A percentile compares a stretch with the other conserved stretches of the same genome.
Conservation (phyloP, 208 protist species). For the Wallacemonas sp. region DNA sequence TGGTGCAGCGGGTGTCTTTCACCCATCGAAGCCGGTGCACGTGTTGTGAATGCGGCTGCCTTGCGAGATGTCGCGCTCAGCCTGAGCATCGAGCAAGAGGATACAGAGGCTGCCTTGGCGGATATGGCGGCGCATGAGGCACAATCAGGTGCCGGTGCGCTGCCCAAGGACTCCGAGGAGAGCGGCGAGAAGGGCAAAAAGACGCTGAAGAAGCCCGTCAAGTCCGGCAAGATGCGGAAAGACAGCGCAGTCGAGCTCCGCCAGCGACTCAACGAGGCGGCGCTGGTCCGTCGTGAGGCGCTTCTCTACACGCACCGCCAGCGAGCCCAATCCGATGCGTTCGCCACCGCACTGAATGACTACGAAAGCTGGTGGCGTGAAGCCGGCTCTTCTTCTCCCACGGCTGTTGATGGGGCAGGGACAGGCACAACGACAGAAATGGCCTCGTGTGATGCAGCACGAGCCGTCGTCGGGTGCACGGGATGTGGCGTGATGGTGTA, state of each 20-base stretch:
- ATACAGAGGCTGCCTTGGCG: constrained; percentile 16
- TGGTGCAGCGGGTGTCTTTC: constrained; percentile 54
- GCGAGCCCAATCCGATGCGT: not conserved
- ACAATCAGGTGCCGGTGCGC: not conserved
- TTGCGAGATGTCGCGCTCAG: constrained; percentile 45
- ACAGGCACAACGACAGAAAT: not conserved
- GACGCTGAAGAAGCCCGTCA: constrained; percentile 58
- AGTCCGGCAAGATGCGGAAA: constrained; percentile 49
- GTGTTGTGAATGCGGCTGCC: constrained; percentile 48
- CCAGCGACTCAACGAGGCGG: constrained; percentile 30
- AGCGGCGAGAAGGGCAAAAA: constrained; percentile 9
- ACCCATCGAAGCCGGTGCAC: constrained; percentile 37
- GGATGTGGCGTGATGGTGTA: constrained; percentile 63
- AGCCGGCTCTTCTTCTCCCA: too few species aligned
- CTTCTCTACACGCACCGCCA: constrained; percentile 26
- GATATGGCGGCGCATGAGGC: not conserved
- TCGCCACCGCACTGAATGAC: constrained; percentile 12
- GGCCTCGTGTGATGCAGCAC: not conserved
- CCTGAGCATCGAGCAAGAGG: constrained; percentile 36
- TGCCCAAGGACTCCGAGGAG: not conserved
- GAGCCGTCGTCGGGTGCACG: constrained; percentile 37
- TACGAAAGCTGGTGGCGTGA: constrained; percentile 12
- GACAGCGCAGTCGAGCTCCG: constrained; percentile 44
- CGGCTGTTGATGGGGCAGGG: too few species aligned
- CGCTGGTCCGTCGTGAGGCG: constrained; percentile 31